phyloP scores from a whole-genome alignment of 331 rosid genomes.

The Ulmus americana region DNA sequence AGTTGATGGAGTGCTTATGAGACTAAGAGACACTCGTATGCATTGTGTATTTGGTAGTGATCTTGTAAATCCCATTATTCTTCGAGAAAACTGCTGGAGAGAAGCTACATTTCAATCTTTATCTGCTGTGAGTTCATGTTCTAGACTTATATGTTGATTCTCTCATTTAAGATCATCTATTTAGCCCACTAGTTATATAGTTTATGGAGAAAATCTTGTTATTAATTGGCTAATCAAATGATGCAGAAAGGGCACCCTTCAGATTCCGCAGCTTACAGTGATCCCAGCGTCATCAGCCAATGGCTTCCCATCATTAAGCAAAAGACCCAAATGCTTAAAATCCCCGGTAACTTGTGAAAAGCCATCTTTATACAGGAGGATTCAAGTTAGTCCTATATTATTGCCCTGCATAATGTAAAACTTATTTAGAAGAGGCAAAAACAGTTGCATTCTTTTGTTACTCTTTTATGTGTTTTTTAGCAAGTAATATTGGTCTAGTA shows the following conservation, averaged over 20 bases:
- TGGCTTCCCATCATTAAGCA: slow-evolving; percentile 64
- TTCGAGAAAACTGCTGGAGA: slow-evolving; percentile 93
- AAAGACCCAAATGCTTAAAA: slow-evolving; percentile 61
- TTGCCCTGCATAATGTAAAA: slow-evolving; percentile 7
- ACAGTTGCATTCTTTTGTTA: slow-evolving; percentile 4
- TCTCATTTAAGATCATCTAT: slow-evolving; percentile 2
- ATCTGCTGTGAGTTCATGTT: slow-evolving; percentile 59
- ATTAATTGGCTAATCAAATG: slow-evolving; percentile 22
- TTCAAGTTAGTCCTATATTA: slow-evolving; percentile 13
- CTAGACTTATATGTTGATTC: slow-evolving; percentile 8
- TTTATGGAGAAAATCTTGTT: not conserved
- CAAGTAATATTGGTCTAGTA: not conserved
- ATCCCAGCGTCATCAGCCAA: slow-evolving; percentile 72
- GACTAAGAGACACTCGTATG: slow-evolving; percentile 91
- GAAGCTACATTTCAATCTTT: slow-evolving; percentile 79
- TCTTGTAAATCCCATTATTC: slow-evolving; percentile 50
- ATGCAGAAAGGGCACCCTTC: slow-evolving; percentile 76
- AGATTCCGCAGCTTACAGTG: slow-evolving; percentile 70
- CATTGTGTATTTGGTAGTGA: slow-evolving; percentile 61
- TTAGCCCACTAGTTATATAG: no score
- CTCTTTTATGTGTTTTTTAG: not conserved
- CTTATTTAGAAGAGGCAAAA: not conserved
- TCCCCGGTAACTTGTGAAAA: slow-evolving; percentile 44
- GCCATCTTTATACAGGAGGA: slow-evolving; percentile 22
- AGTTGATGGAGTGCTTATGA: slow-evolving; percentile 93